Evolutionary conservation across 2,329 filamentous ascomycete genomes (phyloP).

Genomic region (Talaromyces islandicus): DNA sequence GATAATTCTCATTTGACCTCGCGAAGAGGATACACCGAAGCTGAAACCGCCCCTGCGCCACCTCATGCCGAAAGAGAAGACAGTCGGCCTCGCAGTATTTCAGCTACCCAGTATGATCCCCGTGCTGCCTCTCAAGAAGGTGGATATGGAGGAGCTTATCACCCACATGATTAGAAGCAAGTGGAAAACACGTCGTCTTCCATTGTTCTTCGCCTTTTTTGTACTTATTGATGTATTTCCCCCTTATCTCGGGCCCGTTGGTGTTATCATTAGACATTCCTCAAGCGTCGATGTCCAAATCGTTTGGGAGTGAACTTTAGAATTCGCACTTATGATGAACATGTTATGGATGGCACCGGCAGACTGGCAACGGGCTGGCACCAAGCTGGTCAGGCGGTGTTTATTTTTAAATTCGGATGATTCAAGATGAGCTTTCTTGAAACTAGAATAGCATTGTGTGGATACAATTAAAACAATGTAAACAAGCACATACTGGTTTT

Average conservation of each 20-base stretch:
- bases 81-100: neutral
- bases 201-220: neutral
- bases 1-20: slow-evolving; percentile 1
- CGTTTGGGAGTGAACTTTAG: neutral
- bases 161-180: neutral
- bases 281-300: neutral
- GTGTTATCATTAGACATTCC: neutral
- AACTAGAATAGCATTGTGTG: neutral
- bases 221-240: neutral
- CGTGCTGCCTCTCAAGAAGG: neutral
- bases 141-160: neutral
- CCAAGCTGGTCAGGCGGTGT: neutral
- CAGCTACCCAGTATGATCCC: neutral
- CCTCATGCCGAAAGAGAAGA: neutral
- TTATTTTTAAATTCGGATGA: neutral
- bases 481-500: neutral
- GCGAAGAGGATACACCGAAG: slow-evolving; percentile 2
- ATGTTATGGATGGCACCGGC: neutral
- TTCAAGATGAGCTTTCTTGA: neutral
- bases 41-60: neutral
- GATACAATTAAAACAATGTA: neutral
- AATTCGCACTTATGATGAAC: neutral
- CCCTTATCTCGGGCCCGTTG: neutral
- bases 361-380: neutral
- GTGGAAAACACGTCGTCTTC: neutral